phyloP scores from a whole-genome alignment of 169 alveolate genomes.

The Plasmodium cynomolgi region DNA sequence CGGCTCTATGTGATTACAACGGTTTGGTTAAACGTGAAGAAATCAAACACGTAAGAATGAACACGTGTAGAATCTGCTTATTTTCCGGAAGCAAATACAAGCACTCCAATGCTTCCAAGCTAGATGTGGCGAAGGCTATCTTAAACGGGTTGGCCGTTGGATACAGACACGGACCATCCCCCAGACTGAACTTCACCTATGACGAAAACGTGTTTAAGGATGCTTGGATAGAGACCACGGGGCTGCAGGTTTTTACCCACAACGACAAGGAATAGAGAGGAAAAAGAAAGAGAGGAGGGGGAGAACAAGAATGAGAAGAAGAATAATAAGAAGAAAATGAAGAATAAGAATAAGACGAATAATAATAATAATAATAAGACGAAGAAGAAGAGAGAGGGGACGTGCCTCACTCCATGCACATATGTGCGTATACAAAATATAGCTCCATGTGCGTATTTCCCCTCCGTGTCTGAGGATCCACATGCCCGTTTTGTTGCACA shows the following conservation, averaged over 20 bases:
- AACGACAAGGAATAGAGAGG: slow-evolving; percentile 34
- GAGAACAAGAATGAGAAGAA: too few relatives aligned
- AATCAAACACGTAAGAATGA: slow-evolving; percentile 77
- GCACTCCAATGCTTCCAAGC: slow-evolving; percentile 78
- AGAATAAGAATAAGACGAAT: too few relatives aligned
- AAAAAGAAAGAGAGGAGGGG: neutral
- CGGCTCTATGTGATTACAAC: slow-evolving; percentile 87
- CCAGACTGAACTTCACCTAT: slow-evolving; percentile 86
- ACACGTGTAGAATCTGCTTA: slow-evolving; percentile 82
- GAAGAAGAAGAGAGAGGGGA: neutral
- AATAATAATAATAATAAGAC: too few relatives aligned
- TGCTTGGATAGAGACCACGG: slow-evolving; percentile 76
- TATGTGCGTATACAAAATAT: neutral
- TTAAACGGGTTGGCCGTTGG: slow-evolving; percentile 85
- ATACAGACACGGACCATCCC: slow-evolving; percentile 88
- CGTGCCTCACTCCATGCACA: neutral
- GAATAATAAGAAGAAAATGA: too few relatives aligned
- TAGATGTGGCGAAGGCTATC: slow-evolving; percentile 82
- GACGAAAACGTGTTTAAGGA: slow-evolving; percentile 84
- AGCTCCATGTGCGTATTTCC: neutral
- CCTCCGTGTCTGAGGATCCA: neutral
- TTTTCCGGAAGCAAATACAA: slow-evolving; percentile 78
- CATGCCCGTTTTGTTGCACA: neutral
- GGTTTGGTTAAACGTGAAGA: slow-evolving; percentile 86
- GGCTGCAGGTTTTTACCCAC: slow-evolving; percentile 55